These are phyloP conservation scores for Porcisia deanei DNA, from an alignment of 208 protist genomes.

Conservation along the genomic window DNA sequence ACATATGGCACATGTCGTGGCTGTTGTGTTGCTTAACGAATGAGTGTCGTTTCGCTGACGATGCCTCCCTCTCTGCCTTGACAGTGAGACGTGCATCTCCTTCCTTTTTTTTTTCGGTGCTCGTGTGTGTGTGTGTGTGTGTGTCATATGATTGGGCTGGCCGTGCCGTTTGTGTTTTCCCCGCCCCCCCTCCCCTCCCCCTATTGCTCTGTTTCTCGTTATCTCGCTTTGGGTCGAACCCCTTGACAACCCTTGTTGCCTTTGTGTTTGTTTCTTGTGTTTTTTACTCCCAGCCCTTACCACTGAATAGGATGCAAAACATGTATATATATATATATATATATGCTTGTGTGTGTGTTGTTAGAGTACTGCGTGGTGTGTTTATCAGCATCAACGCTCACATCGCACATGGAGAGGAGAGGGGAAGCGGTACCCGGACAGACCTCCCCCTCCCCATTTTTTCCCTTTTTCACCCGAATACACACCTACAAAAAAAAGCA, in stretches of 20 bases:
- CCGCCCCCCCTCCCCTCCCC: too few species aligned
- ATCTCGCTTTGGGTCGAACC: not conserved
- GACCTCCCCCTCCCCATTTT: too few species aligned
- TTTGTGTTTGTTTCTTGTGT: not conserved
- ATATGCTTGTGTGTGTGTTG: not conserved
- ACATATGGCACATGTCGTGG: not conserved
- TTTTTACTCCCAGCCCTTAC: not conserved
- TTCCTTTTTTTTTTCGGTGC: not conserved
- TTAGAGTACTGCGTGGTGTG: not conserved
- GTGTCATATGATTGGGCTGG: not conserved
- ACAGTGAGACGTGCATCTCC: not conserved
- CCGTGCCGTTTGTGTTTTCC: not conserved
- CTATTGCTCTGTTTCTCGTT: too few species aligned
- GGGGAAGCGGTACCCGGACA: not conserved
- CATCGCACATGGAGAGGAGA: not conserved
- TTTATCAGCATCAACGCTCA: not conserved
- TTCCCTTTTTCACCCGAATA: too few species aligned
- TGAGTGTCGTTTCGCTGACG: not conserved
- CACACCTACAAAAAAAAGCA: not conserved
- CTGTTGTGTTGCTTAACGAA: not conserved
- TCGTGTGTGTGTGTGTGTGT: too few species aligned
- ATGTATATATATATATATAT: not conserved
- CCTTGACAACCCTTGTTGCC: not conserved
- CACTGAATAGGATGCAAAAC: not conserved
- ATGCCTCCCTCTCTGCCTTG: not conserved